Evolutionary conservation across 192 early-diverging fungal genomes (phyloP).

Genomic region (Phlyctochytrium arcticum): DNA sequence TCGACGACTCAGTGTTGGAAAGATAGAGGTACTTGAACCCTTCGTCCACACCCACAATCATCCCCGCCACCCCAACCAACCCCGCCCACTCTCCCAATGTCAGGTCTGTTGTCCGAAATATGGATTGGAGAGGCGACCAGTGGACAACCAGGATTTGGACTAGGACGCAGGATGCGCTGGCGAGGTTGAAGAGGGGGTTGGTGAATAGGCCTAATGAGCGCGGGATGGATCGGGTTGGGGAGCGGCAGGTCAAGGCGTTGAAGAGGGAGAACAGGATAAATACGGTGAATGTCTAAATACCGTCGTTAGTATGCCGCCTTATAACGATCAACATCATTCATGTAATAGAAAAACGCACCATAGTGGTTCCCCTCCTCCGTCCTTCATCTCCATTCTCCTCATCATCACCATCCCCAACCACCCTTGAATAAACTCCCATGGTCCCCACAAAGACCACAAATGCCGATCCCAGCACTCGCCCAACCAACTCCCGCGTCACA

Average conservation of each 20-base stretch:
- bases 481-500: slow-evolving; percentile 66
- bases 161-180: slow-evolving; percentile 71
- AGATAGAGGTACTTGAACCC: too few species aligned
- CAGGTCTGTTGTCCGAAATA: slow-evolving; percentile 91
- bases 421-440: slow-evolving; percentile 71
- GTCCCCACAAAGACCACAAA: slow-evolving; percentile 80
- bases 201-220: slow-evolving; percentile 70
- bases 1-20: too few species aligned
- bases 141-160: slow-evolving; percentile 89
- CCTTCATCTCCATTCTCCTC: neutral
- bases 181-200: slow-evolving; percentile 87
- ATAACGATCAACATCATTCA: neutral
- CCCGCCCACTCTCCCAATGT: slow-evolving; percentile 67
- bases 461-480: slow-evolving; percentile 74
- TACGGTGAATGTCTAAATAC: slow-evolving; percentile 94
- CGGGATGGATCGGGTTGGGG: slow-evolving; percentile 68
- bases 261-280: slow-evolving; percentile 98
- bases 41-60: slow-evolving; percentile 86
- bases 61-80: slow-evolving; percentile 64
- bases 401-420: slow-evolving; percentile 63
- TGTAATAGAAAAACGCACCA: slow-evolving; percentile 62
- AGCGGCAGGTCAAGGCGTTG: slow-evolving; percentile 89
- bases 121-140: slow-evolving; percentile 80
- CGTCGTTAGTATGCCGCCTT: too few species aligned
- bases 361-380: slow-evolving; percentile 77